Conservation (phyloP, 768 basidiomycete species). For the Dentipellis sp. region DNA sequence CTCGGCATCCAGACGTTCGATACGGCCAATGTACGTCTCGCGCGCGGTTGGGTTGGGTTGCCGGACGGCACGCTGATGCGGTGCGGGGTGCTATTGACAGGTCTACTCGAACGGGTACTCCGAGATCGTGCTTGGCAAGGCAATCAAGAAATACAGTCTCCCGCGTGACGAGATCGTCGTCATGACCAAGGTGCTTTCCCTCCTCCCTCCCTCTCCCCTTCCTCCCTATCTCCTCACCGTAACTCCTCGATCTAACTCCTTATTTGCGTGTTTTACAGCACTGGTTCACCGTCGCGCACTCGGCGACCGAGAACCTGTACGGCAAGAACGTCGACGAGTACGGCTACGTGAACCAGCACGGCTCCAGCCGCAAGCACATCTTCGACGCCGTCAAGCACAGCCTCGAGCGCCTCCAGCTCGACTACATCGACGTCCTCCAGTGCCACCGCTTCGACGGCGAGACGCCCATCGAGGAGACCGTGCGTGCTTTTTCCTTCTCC, state of each 20-base stretch:
- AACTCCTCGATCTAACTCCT: background rate
- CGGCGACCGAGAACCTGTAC: slow-evolving; percentile 22
- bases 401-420: slow-evolving; percentile 32
- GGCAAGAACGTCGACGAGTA: slow-evolving; percentile 22
- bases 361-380: slow-evolving; percentile 43
- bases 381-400: slow-evolving; percentile 37
- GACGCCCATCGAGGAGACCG: slow-evolving; percentile 24
- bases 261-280: background rate
- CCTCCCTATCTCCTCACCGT: too few relatives aligned
- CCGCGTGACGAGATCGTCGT: slow-evolving; percentile 74
- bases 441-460: slow-evolving; percentile 28
- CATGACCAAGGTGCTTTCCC: slow-evolving; percentile 43
- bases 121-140: slow-evolving; percentile 62
- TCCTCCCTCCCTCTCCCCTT: too few relatives aligned
- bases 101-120: slow-evolving; percentile 58
- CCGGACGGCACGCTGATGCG: slow-evolving; percentile 1
- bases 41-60: background rate
- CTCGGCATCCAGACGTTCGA: slow-evolving; percentile 22
- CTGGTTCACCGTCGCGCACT: background rate
- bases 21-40: slow-evolving; percentile 14
- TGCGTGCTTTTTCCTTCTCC: background rate
- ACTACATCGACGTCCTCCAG: slow-evolving; percentile 53
- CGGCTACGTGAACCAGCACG: slow-evolving; percentile 27
- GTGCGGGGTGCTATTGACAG: slow-evolving; percentile 23
- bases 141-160: slow-evolving; percentile 54